phyloP scores from a whole-genome alignment of 2,329 filamentous ascomycete genomes.

The Eutypella sp. region DNA sequence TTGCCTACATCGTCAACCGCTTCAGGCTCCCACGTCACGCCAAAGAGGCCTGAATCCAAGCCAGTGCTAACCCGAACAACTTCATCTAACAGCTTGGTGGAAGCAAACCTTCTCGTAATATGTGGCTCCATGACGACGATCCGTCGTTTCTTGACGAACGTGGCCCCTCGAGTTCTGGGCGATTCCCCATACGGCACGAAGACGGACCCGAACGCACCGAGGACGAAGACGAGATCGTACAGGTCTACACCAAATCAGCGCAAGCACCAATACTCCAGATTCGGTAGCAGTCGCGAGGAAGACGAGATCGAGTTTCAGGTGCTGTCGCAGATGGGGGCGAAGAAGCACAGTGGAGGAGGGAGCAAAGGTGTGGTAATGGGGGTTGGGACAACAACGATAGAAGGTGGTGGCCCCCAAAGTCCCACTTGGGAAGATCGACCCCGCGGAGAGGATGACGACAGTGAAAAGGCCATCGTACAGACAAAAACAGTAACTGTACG shows the following conservation, averaged over 20 bases:
- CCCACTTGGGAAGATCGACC: constrained; percentile 1
- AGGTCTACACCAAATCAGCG: background rate
- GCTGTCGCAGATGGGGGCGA: background rate
- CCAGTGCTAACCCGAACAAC: background rate
- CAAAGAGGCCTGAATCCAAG: background rate
- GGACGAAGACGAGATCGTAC: background rate
- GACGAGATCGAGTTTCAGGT: background rate
- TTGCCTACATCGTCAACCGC: background rate
- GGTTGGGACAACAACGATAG: background rate
- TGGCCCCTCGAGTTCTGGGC: constrained; percentile 12
- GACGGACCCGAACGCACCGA: background rate
- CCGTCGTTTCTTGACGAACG: constrained; percentile 19
- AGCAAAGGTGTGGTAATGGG: background rate
- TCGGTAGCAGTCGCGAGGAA: background rate
- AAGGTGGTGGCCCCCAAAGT: background rate
- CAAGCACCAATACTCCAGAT: background rate
- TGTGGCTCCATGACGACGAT: constrained; percentile 24
- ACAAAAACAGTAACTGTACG: constrained; percentile 5
- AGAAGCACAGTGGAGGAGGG: background rate
- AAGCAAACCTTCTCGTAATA: constrained; percentile 25
- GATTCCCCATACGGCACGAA: background rate
- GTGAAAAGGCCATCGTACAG: constrained; percentile 3
- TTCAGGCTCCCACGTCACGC: background rate
- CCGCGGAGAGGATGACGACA: background rate
- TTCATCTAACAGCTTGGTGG: constrained; percentile 16